Base-by-base conservation (phyloP, 768 basidiomycete genomes). In the Boletales sp. region DNA sequence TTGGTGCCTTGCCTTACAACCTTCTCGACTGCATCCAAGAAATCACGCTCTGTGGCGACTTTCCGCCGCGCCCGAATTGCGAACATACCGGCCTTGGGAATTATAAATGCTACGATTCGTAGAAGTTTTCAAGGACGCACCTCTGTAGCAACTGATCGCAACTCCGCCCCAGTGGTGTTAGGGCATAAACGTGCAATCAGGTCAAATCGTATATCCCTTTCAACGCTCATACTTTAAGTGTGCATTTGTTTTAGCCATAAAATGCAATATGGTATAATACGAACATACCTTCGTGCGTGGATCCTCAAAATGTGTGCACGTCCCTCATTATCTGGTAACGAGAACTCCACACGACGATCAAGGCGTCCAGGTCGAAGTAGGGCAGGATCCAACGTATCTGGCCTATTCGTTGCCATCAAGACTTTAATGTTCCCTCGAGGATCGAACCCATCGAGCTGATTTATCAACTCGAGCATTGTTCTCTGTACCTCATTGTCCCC, bases 381-480 rank as follows among this genome's bases (percentile, higher is more conserved):
- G 7, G 97, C 97, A 51, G 97, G 97, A 69, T 99, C 97, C 40
- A 99, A 81, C 1, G 97, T 98, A 69, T 99, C 97, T 17, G 97
- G 97, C 69, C 95, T 95, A 75, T 99, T 98, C 8, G 97, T 98
- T 29, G 97, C 97, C 97, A 99, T 99, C 50, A 99, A 78, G 18
- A 99, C 95, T 70, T 99, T 99, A 72, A 99, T 98, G 65, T 98
- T 98, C n/a, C 97, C 97, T 73, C 97, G 74, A 8, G 95, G 87
- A 70, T 98, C 97, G 71, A 99, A 99, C 30, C 97, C 97, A 62
- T 99, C 94, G 67, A 99, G 73, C 69, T 99, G 97, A 67, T 98
- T 98, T 64, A 99, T 98, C 62, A 98, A 73, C 72, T 99, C 97
- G 74, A 99, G 75, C 97, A 99, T 99, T 11, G 97, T 99, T 66